A percentile compares a stretch with the other conserved stretches of the same genome.
phyloP scores from a whole-genome alignment of 176 grass and related monocot species.

The Phoenix dactylifera region DNA sequence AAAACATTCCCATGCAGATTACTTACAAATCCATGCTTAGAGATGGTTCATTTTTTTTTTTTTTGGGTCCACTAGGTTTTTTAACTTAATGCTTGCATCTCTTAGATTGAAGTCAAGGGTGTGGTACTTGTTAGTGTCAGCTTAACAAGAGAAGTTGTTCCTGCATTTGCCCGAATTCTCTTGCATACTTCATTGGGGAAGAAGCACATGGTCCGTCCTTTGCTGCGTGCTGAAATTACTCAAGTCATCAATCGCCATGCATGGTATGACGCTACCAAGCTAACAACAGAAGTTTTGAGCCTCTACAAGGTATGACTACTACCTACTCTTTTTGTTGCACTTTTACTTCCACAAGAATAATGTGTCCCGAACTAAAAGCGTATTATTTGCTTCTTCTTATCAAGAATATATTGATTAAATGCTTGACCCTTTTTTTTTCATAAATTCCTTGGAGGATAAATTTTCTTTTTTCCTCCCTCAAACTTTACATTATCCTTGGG shows the following conservation, averaged over 20 bases:
- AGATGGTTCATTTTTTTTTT: too few species aligned
- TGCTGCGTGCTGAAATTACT: conserved; percentile 89
- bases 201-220: conserved; percentile 89
- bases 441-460: too few species aligned
- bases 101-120: conserved; percentile 80
- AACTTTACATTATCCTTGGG: too few species aligned
- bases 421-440: too few species aligned
- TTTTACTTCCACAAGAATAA: too few species aligned
- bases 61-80: too few species aligned
- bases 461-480: too few species aligned
- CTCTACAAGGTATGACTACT: conserved; percentile 67
- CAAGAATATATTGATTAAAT: too few species aligned
- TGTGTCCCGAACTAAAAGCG: too few species aligned
- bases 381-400: too few species aligned
- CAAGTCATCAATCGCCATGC: conserved; percentile 90
- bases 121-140: conserved; percentile 84
- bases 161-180: conserved; percentile 90
- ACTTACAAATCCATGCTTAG: too few species aligned
- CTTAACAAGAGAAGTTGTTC: conserved; percentile 90
- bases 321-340: not conserved
- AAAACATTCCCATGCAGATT: too few species aligned
- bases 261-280: conserved; percentile 85
- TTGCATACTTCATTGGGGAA: conserved; percentile 86
- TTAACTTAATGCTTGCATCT: conserved; percentile 7
- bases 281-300: conserved; percentile 72